Evolutionary conservation across 768 basidiomycete species (phyloP).

Genomic region (Mycena amicta): DNA sequence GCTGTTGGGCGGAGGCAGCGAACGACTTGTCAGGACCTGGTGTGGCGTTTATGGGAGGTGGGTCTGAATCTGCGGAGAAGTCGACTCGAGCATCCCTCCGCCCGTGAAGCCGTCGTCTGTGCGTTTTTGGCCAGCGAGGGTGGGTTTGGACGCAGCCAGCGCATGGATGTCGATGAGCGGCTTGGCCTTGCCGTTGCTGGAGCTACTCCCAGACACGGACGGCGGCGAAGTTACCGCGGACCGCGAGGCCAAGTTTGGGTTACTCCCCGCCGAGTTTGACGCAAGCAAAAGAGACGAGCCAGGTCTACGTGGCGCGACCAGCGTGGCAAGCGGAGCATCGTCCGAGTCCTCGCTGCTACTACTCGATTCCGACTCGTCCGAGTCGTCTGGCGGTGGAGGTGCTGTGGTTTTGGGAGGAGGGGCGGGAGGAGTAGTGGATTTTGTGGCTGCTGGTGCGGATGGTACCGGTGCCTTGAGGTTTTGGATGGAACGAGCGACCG

Average conservation of each 20-base stretch:
- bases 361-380: slow-evolving; percentile 23
- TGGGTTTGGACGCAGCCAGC: slow-evolving; percentile 32
- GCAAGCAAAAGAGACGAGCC: slow-evolving; percentile 59
- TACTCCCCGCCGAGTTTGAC: slow-evolving; percentile 28
- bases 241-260: neutral
- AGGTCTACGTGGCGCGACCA: slow-evolving; percentile 65
- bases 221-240: too few species aligned
- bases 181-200: slow-evolving; percentile 28
- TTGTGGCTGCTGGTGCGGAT: neutral
- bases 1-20: slow-evolving; percentile 9
- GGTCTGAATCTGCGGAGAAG: too few species aligned
- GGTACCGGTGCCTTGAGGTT: neutral
- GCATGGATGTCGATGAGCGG: slow-evolving; percentile 56
- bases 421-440: neutral
- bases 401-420: neutral
- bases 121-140: slow-evolving; percentile 8
- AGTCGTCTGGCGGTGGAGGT: slow-evolving; percentile 21
- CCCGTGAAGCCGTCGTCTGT: slow-evolving; percentile 40
- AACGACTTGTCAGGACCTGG: slow-evolving; percentile 18
- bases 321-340: slow-evolving; percentile 63
- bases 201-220: neutral
- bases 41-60: neutral
- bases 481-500: neutral
- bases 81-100: slow-evolving; percentile 31
- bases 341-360: slow-evolving; percentile 47